Evolutionary conservation across 2,329 filamentous ascomycete species (phyloP).

Genomic region (Aspergillus alliaceus): DNA sequence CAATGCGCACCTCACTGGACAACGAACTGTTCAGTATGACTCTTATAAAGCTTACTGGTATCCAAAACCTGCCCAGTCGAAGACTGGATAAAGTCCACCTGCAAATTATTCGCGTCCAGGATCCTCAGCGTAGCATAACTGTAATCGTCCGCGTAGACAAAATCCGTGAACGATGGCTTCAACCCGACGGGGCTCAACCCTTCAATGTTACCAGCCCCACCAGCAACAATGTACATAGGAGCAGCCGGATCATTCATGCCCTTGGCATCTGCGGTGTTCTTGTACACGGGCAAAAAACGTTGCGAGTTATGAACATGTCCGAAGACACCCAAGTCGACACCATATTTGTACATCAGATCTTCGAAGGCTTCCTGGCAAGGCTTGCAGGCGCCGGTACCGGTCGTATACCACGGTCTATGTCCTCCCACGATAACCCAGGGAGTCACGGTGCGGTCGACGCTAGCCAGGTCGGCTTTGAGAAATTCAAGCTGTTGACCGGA

Average conservation of each 20-base stretch:
- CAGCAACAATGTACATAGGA: slow-evolving; percentile 58
- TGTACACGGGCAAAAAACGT: slow-evolving; percentile 44
- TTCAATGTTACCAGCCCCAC: slow-evolving; percentile 59
- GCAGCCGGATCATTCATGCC: slow-evolving; percentile 52
- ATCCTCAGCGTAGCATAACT: slow-evolving; percentile 54
- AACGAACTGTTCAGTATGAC: slow-evolving; percentile 49
- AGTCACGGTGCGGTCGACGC: slow-evolving; percentile 56
- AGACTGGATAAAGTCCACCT: slow-evolving; percentile 54
- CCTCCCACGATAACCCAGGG: slow-evolving; percentile 54
- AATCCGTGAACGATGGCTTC: slow-evolving; percentile 44
- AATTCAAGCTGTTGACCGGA: slow-evolving; percentile 55
- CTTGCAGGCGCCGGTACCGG: slow-evolving; percentile 38
- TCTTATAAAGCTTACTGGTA: slow-evolving; percentile 50
- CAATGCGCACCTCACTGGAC: slow-evolving; percentile 51
- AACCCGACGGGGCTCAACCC: slow-evolving; percentile 47
- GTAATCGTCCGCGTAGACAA: slow-evolving; percentile 44
- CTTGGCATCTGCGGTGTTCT: slow-evolving; percentile 43
- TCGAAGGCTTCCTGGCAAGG: slow-evolving; percentile 57
- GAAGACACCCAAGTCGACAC: slow-evolving; percentile 58
- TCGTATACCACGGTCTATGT: slow-evolving; percentile 52
- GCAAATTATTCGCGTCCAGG: slow-evolving; percentile 46
- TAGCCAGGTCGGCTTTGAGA: slow-evolving; percentile 56
- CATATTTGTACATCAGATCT: slow-evolving; percentile 54
- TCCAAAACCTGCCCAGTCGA: slow-evolving; percentile 52
- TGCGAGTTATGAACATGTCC: slow-evolving; percentile 62